Evolutionary conservation across 2,329 filamentous ascomycete genomes (phyloP).

Genomic region (Fonsecaea erecta): DNA sequence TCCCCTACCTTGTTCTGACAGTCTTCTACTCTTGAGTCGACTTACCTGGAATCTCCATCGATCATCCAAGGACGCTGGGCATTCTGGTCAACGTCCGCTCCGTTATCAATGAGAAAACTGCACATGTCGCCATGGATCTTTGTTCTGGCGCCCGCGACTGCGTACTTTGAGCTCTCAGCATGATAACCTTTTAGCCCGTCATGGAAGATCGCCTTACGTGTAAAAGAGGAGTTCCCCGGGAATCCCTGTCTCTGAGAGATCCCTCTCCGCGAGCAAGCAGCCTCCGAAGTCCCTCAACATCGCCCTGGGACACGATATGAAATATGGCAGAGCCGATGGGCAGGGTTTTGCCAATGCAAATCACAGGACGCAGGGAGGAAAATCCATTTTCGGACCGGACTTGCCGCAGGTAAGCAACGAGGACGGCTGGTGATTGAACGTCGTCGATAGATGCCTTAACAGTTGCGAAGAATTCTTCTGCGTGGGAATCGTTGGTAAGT

Average conservation of each 20-base stretch:
- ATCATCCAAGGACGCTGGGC: no score
- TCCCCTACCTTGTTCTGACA: background rate
- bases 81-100: background rate
- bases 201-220: background rate
- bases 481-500: background rate
- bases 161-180: background rate
- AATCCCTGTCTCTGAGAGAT: background rate
- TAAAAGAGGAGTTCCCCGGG: background rate
- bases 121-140: background rate
- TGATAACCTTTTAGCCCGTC: background rate
- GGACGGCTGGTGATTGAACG: background rate
- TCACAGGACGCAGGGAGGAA: background rate
- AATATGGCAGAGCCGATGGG: background rate
- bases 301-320: background rate
- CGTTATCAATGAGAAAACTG: background rate
- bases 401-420: slow-evolving; percentile 1
- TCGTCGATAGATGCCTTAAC: background rate
- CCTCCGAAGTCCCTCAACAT: background rate
- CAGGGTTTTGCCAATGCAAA: background rate
- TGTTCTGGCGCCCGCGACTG: background rate
- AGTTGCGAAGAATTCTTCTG: background rate
- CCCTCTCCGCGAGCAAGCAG: slow-evolving; percentile 1
- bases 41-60: background rate
- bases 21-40: background rate
- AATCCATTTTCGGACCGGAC: background rate